Evolutionary conservation across 495 filamentous ascomycete genomes (phyloP).

Genomic region (Trichoderma gamsii): DNA sequence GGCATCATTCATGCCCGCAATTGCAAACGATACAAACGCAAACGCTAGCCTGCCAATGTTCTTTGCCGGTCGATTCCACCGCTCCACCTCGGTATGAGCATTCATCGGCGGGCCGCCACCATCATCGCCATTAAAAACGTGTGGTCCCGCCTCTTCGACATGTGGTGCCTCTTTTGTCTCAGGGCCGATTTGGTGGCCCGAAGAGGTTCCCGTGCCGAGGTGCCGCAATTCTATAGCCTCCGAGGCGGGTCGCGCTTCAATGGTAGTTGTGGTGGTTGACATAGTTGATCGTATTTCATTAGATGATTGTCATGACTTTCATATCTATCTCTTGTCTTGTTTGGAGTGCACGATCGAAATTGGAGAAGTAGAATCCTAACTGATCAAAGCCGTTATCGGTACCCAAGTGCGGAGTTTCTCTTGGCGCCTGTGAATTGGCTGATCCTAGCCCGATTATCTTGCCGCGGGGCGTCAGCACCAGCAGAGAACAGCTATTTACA

Average conservation of each 20-base stretch:
- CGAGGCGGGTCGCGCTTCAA: background rate
- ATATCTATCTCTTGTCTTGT: background rate
- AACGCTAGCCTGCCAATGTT: slow-evolving; percentile 61
- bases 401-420: background rate
- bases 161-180: background rate
- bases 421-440: background rate
- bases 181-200: background rate
- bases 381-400: background rate
- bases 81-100: slow-evolving; percentile 26
- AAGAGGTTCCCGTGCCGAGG: background rate
- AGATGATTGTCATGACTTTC: background rate
- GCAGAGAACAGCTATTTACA: too few species aligned
- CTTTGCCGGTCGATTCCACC: slow-evolving; percentile 64
- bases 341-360: background rate
- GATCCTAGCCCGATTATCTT: background rate
- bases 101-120: background rate
- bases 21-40: slow-evolving; percentile 67
- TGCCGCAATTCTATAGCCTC: background rate
- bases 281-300: background rate
- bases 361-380: background rate
- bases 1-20: slow-evolving; percentile 79
- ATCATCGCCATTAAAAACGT: background rate
- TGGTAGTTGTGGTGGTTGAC: background rate
- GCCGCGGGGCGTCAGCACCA: background rate
- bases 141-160: background rate